Conservation (phyloP, 768 basidiomycete genomes). For the Mrakia frigida region DNA sequence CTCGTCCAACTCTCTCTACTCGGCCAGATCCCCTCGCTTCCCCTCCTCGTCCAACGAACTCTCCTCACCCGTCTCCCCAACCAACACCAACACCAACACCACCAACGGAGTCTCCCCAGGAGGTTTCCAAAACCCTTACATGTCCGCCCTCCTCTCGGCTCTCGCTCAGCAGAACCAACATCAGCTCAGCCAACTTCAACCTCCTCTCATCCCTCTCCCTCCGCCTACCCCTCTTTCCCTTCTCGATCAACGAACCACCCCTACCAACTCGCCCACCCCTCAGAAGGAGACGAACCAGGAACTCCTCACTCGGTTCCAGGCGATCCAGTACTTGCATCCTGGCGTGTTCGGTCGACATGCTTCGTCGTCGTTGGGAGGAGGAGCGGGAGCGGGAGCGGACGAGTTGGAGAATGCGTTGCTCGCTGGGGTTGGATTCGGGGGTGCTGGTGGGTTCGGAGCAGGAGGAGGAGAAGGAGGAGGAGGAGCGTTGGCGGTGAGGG, state of each 20-base stretch:
- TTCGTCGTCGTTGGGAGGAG: not conserved
- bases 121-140: constrained; percentile 2
- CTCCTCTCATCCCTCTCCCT: not conserved
- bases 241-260: not conserved
- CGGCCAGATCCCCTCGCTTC: not conserved
- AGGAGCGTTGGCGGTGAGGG: not conserved
- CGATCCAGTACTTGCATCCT: constrained; percentile 26
- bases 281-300: not conserved
- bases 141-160: not conserved
- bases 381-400: not conserved
- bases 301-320: constrained; percentile 19
- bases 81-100: no score
- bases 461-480: not conserved
- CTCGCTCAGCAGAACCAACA: not conserved
- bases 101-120: no score
- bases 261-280: not conserved
- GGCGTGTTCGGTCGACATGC: constrained; percentile 21
- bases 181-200: not conserved
- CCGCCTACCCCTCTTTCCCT: no score
- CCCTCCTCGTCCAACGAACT: not conserved
- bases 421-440: not conserved
- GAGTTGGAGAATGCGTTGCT: not conserved
- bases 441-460: not conserved
- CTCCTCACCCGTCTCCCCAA: no score
- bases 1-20: not conserved